Evolutionary conservation across 495 filamentous ascomycete species (phyloP), one percentile per base, ranked within the genome.

Genomic region (Aspergillus biplanus): DNA sequence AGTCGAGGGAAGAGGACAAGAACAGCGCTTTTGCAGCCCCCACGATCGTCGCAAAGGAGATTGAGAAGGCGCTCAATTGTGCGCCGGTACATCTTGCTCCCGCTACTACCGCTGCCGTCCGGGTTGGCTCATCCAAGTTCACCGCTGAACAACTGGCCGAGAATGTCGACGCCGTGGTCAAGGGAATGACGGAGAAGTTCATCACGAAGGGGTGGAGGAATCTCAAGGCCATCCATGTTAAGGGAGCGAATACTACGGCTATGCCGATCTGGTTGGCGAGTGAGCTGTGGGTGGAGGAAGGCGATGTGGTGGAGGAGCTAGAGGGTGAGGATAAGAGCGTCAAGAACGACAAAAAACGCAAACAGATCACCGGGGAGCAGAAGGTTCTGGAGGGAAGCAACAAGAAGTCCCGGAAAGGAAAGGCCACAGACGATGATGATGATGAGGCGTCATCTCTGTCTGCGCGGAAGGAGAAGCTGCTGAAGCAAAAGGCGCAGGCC

Each of bases 191-290:
- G 4, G 86, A 90, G 39, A 92, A 90, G 73, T 90, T 88, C 60
- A 83, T 98, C 6, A 83, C 92, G 6, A 87, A 92, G 67, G 87
- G 91, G 59, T 97, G 93, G 93, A 84, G 85, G 63, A 92, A 91
- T 70, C 85, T 98, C 55, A 87, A 88, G 74, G 83, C 84, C 52
- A 73, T 98, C 52, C 92, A 97, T 78, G 81, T 99, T 76, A 99
- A 98, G 82, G 89, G 90, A 7, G 87, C 91, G 9, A 86, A 89
- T 66, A 96, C 92, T 9, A 89, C 86, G 62, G 92, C 93, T 12
- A 79, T 99, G 67, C 95, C 95, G 13, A 87, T 99, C 63, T 99
- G 92, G 90, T 80, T 97, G 69, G 90, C 95, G 8, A 86, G 89
- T 69, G 91, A 98, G 79, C 77, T 99, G 56, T 99, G 93, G 92